Evolutionary conservation across 1,284 basidiomycete species (phyloP).

Genomic region (Pseudozyma sp.): DNA sequence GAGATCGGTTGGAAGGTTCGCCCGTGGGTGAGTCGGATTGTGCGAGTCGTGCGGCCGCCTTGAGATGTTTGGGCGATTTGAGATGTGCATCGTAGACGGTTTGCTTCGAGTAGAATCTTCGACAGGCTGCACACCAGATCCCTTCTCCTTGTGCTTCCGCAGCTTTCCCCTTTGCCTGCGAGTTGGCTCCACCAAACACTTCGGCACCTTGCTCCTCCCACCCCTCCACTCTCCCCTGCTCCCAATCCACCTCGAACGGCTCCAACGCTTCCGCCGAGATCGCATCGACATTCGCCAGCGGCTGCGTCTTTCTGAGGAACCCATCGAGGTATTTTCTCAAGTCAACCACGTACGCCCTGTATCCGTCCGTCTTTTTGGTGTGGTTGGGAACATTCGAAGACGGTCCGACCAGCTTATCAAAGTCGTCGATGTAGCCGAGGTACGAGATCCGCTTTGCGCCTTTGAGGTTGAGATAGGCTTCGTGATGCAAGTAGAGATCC

Average conservation of each 20-base stretch:
- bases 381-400: conserved; percentile 44
- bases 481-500: conserved; percentile 89
- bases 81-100: conserved; percentile 97
- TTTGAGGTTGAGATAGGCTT: conserved; percentile 82
- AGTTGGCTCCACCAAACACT: conserved; percentile 51
- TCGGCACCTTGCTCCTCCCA: conserved; percentile 76
- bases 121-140: conserved; percentile 95
- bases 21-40: conserved; percentile 55
- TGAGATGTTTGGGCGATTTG: conserved; percentile 92
- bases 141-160: conserved; percentile 71
- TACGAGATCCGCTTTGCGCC: conserved; percentile 87
- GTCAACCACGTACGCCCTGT: conserved; percentile 55
- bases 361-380: conserved; percentile 60
- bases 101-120: conserved; percentile 93
- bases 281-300: conserved; percentile 82
- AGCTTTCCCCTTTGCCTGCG: conserved; percentile 55
- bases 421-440: conserved; percentile 79
- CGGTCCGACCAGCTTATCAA: conserved; percentile 73
- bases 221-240: conserved; percentile 77
- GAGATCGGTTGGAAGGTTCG: not conserved
- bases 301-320: conserved; percentile 87
- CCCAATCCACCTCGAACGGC: conserved; percentile 85
- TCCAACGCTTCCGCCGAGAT: conserved; percentile 76
- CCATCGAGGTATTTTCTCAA: conserved; percentile 86
- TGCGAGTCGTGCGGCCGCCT: conserved; percentile 81